Evolutionary conservation across 352 stramenopile species (phyloP).

Genomic region (Globisporangium paroecandrum): DNA sequence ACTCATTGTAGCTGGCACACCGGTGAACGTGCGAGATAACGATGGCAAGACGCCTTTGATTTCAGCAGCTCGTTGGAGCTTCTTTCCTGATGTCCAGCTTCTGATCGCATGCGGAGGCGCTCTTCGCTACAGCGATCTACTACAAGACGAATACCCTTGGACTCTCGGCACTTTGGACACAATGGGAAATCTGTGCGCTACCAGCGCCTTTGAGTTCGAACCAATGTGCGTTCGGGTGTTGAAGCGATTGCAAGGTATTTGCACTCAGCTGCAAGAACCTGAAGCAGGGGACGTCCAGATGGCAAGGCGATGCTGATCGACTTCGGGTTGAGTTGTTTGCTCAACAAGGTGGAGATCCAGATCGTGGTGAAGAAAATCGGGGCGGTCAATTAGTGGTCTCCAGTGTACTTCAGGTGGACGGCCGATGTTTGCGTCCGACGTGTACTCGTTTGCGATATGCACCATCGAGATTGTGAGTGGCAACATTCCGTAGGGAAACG

Average conservation of each 20-base stretch:
- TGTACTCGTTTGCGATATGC: too few relatives aligned
- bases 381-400: too few relatives aligned
- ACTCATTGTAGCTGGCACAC: neutral
- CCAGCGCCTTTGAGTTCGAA: neutral
- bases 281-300: too few relatives aligned
- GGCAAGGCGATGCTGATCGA: too few relatives aligned
- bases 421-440: too few relatives aligned
- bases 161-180: neutral
- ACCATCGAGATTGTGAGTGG: too few relatives aligned
- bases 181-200: neutral
- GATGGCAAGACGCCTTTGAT: neutral
- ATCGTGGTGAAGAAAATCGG: too few relatives aligned
- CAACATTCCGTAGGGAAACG: too few relatives aligned
- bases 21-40: neutral
- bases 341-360: too few relatives aligned
- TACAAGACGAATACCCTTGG: neutral
- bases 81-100: neutral
- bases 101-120: neutral
- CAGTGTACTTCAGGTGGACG: too few relatives aligned
- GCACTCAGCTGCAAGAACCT: neutral
- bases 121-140: neutral
- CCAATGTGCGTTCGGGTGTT: neutral
- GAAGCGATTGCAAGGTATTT: neutral
- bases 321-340: too few relatives aligned
- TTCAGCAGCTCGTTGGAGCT: neutral